Evolutionary conservation across 257 asterid species (phyloP), one percentile per base, ranked within the genome.

Genomic region (Scutellaria barbata): DNA sequence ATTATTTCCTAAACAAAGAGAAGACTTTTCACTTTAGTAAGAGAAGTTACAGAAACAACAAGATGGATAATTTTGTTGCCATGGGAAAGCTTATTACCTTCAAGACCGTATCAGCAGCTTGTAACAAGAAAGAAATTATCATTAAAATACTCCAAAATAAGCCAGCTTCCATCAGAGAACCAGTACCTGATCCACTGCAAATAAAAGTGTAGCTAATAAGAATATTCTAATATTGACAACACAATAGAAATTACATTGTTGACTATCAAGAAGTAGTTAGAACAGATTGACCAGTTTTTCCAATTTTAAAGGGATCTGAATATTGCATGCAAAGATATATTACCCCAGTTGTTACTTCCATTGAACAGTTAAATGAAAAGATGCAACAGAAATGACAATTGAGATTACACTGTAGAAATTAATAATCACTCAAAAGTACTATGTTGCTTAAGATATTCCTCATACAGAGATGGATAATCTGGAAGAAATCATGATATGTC

Each of bases 61-160:
- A 61, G 69, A 77, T 20, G 57, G 47, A 46, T 47, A 73, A 61
- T 22, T 16, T 63, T 18, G 47, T 75, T 33, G 65, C 53, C 77
- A 64, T 52, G 67, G 64, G 82, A 76, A 72, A 77, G 72, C 48
- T 46, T 45, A 73, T 65, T 69, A 94, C 99, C 97, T 94, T 94
- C 84, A 91, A 73, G 72, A 94, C 89, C 45, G 97, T 84, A 75
- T 94, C 99, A 66, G 92, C 99, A 71, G 99, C 99, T 88, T 91
- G 99, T 52, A 92, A 81, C 53, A 95, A 83, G 89, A 95, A 95
- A 40, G 99, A 95, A 74, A 89, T 71, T 46, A 92, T 85, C 99
- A 95, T 92, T 81, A 92, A 80, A 85, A 83, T 76, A 80, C 96
- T 95, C 99, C 99, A 95, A 83, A 92, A 92, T 42, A 89, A 61